Base-by-base conservation (phyloP, 169 alveolate species). In the Eimeria sp. region DNA sequence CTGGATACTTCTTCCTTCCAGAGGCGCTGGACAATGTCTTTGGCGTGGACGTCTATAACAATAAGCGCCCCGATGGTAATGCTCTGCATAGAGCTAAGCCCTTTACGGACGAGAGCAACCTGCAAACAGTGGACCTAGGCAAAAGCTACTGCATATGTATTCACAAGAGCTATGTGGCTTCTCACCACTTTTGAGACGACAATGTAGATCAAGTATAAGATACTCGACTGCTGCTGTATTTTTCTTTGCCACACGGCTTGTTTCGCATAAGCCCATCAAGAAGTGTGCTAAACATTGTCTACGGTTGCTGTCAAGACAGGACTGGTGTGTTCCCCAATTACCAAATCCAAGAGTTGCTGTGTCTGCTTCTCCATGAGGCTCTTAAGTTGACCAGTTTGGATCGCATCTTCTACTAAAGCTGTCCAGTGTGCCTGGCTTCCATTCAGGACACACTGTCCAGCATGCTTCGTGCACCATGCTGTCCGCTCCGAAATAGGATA, bases 21-120 rank as follows among this genome's bases (percentile, higher is more conserved):
- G 97, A 99, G 96, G 89, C 95, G 98, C 88, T 97, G 98, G 61
- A 98, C 99, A 14, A 99, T 99, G 96, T 98, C 99, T 97, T 98
- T 98, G 45, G 99, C 99, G 96, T 99, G 99, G 92, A 99, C 99
- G 97, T 99, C 99, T 75, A 98, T 98, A 63, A 99, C 99, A 92
- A 99, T 98, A 47, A 99, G 97, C 49, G 99, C 99, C 45, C 99
- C 99, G 57, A 99, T 97, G 54, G 99, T 98, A 40, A 97, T 98
- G 61, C 98, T 97, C 97, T 98, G 98, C 92, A 96, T 97, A 95
- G 98, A 97, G 76, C 98, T 97, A 67, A 98, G 98, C 84, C 98
- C 98, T 78, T 97, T 97, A 94, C 99, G 98, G 20, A 99, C 99
- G 45, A 99, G 98, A 65, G 97, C 97, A 40, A 99, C 96, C 96